Evolutionary conservation across 108 stramenopile species (phyloP).

Genomic region (Bacterosira constricta): DNA sequence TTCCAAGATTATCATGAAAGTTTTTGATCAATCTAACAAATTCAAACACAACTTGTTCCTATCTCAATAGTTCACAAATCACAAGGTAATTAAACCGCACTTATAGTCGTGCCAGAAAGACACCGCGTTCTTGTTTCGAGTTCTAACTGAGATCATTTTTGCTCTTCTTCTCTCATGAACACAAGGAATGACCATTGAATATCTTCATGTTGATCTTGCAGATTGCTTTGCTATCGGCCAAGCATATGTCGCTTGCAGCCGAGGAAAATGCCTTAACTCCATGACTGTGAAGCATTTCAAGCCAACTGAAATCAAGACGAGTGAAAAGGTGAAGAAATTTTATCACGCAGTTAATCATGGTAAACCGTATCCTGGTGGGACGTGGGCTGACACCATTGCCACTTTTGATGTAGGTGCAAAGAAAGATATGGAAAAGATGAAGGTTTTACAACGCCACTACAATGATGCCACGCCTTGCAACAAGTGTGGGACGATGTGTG

Average conservation of each 20-base stretch:
- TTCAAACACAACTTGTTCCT: no score
- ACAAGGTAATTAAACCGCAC: no score
- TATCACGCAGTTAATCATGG: conserved; percentile 17
- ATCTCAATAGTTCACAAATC: conserved; percentile 87
- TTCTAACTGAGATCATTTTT: no score
- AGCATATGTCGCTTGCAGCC: conserved; percentile 86
- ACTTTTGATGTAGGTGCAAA: conserved; percentile 16
- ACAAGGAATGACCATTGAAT: conserved; percentile 79
- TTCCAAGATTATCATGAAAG: no score
- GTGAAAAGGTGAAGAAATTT: conserved; percentile 38
- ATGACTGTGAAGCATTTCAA: conserved; percentile 45
- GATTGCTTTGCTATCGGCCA: conserved; percentile 81
- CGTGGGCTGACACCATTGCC: conserved; percentile 39
- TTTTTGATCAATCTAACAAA: no score
- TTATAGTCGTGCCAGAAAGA: no score
- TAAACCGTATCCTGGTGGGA: conserved; percentile 15
- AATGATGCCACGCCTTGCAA: conserved; percentile 6
- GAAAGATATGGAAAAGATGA: conserved; percentile 16
- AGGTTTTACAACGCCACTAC: conserved; percentile 11
- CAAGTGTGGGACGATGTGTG: conserved; percentile 13
- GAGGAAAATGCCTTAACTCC: conserved; percentile 56
- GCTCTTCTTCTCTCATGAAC: no score
- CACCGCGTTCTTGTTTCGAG: no score
- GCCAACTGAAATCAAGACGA: conserved; percentile 34
- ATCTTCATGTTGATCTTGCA: conserved; percentile 55